Evolutionary conservation across 2,329 filamentous ascomycete genomes (phyloP).

Genomic region (Neofusicoccum sp.): DNA sequence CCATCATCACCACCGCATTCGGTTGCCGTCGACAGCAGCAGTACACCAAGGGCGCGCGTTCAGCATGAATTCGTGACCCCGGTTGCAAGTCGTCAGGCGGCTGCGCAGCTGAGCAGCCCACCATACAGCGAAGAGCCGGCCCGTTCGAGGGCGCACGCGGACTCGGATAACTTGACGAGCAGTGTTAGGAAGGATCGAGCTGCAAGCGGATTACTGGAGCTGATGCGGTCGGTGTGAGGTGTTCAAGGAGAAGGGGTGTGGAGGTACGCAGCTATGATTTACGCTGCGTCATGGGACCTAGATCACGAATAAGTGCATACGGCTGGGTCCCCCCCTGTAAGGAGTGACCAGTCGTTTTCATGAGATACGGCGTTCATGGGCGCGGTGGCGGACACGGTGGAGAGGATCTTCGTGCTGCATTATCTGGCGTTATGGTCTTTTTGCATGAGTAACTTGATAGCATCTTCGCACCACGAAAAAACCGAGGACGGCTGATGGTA

Average conservation of each 20-base stretch:
- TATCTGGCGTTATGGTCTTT: neutral
- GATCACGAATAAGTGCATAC: neutral
- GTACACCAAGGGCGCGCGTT: conserved; percentile 22
- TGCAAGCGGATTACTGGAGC: conserved; percentile 53
- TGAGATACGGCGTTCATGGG: neutral
- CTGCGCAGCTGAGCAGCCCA: conserved; percentile 24
- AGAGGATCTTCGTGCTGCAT: neutral
- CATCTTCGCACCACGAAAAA: conserved; percentile 1
- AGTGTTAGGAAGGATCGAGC: conserved; percentile 51
- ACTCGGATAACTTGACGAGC: conserved; percentile 40
- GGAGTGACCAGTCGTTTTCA: neutral
- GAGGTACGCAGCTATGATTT: neutral
- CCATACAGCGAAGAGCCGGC: conserved; percentile 32
- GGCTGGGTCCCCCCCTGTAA: neutral
- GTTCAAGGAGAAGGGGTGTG: neutral
- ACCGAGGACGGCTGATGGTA: neutral
- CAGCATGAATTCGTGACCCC: conserved; percentile 16
- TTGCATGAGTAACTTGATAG: neutral
- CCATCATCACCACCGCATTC: conserved; percentile 8
- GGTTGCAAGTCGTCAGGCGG: conserved; percentile 20
- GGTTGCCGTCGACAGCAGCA: conserved; percentile 13
- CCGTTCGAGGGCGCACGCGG: conserved; percentile 6
- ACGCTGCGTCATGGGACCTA: neutral
- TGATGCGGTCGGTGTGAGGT: conserved; percentile 32
- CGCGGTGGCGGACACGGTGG: neutral